Evolutionary conservation across 1,284 basidiomycete genomes (phyloP), one percentile per base, ranked within the genome.

Genomic region (Malassezia nana): DNA sequence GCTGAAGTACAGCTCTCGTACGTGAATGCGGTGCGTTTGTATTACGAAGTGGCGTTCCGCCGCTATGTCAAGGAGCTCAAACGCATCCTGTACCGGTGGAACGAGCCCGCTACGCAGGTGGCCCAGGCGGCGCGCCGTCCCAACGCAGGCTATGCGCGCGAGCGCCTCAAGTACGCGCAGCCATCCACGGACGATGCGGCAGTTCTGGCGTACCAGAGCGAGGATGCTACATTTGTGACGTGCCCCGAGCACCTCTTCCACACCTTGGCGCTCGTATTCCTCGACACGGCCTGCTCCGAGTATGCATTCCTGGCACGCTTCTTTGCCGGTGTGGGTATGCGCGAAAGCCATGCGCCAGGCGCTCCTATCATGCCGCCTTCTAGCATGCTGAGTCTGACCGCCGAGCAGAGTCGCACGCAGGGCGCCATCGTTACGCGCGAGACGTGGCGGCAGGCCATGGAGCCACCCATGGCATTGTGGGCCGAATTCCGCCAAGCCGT

Each of bases 21-120:
- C 71, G 78, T 86, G 28, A 81, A 81, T 40, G 83, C 86, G 10
- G 86, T 87, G 4, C 81, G 90, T 18, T 81, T 88, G 16, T 99
- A 95, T 74, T 96, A 90, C 60, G 94, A 99, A 76, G 96, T 94
- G 15, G 89, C 86, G 0, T 91, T 98, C 70, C 78, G 94, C 55
- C 78, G 94, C 44, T 99, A 98, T 72, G 81, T 84, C 25, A 79
- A 94, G 28, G 85, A 59, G 42, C 42, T 71, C 0, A 55, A 52
- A 10, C 52, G 53, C 4, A 35, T 60, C 7, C 26, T 63, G 4
- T 53, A 64, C 18, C 35, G 64, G 6, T 67, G 65, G 65, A 25
- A 2, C 16, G 65, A 67, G 35, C n/a, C 48, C n/a, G 32, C 40
- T 2, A n/a, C 8, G n/a, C 38, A 18, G 13, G 28, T 56, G 1